A percentile compares a stretch with the other conserved stretches of the same genome.
phyloP scores from a whole-genome alignment of 208 protist genomes.

The Wallacemonas sp. region DNA sequence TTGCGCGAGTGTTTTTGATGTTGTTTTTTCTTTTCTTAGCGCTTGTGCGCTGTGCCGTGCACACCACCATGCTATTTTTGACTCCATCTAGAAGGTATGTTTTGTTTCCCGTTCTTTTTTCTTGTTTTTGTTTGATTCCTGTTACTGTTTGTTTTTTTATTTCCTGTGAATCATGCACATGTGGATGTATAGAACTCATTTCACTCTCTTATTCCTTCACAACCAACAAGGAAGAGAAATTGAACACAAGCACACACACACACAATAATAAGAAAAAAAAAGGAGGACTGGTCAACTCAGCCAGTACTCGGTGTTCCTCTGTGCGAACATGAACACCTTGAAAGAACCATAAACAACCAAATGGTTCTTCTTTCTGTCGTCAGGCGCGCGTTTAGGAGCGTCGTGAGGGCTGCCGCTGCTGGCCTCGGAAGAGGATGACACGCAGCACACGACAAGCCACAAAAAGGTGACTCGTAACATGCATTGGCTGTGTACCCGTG shows the following conservation, averaged over 20 bases:
- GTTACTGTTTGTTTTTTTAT: constrained; percentile 16
- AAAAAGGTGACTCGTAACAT: no score
- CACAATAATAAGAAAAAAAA: neutral
- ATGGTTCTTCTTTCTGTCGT: no score
- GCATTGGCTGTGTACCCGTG: no score
- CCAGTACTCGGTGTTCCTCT: no score
- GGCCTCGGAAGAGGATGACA: no score
- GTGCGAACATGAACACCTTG: no score
- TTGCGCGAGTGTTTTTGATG: no score
- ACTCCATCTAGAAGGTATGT: neutral
- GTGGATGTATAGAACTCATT: constrained; percentile 15
- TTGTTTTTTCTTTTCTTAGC: neutral
- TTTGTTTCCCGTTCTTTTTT: neutral
- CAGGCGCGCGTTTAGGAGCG: no score
- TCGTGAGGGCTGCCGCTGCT: no score
- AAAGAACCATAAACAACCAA: no score
- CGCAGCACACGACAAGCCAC: no score
- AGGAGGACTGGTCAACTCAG: no score
- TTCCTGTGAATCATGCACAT: neutral
- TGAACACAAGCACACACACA: constrained; percentile 15
- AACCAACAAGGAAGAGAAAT: constrained; percentile 11
- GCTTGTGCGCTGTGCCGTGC: neutral
- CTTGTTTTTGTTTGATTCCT: constrained; percentile 21
- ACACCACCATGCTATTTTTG: neutral
- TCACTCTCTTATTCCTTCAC: constrained; percentile 9